Evolutionary conservation across 306 rosid species (phyloP).

Genomic region (Quercus ilex): DNA sequence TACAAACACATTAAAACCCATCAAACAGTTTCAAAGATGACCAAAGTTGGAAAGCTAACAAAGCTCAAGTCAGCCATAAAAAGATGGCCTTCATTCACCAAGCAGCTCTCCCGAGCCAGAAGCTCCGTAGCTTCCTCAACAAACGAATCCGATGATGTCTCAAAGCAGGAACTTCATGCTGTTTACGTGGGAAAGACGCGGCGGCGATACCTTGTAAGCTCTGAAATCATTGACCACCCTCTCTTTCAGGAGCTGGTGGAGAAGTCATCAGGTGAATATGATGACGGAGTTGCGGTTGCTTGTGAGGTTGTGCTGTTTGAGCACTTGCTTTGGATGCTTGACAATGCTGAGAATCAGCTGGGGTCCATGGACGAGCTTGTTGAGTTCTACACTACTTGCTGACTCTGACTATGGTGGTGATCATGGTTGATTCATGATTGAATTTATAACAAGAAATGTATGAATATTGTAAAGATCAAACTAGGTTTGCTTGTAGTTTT

Average conservation of each 20-base stretch:
- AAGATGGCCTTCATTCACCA: slow-evolving; percentile 73
- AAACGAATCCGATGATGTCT: neutral
- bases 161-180: slow-evolving; percentile 35
- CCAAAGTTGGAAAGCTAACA: slow-evolving; percentile 66
- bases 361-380: slow-evolving; percentile 83
- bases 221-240: slow-evolving; percentile 70
- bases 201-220: slow-evolving; percentile 60
- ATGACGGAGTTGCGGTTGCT: slow-evolving; percentile 41
- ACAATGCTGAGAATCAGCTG: slow-evolving; percentile 59
- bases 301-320: slow-evolving; percentile 94
- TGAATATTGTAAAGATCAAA: slow-evolving; percentile 17
- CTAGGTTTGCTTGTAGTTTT: slow-evolving; percentile 5
- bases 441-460: neutral
- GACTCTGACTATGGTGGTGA: slow-evolving; percentile 19
- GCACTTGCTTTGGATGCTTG: slow-evolving; percentile 92
- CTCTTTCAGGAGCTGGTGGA: slow-evolving; percentile 78
- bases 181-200: slow-evolving; percentile 80
- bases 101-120: slow-evolving; percentile 51
- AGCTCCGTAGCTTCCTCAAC: slow-evolving; percentile 32
- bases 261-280: slow-evolving; percentile 41
- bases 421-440: neutral
- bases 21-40: slow-evolving; percentile 48
- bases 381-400: slow-evolving; percentile 64
- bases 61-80: slow-evolving; percentile 86
- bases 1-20: slow-evolving; percentile 8